These are phyloP conservation scores for Porphyrellus cyaneotinctus DNA, from an alignment of 768 basidiomycete genomes.

Conservation along the genomic window DNA sequence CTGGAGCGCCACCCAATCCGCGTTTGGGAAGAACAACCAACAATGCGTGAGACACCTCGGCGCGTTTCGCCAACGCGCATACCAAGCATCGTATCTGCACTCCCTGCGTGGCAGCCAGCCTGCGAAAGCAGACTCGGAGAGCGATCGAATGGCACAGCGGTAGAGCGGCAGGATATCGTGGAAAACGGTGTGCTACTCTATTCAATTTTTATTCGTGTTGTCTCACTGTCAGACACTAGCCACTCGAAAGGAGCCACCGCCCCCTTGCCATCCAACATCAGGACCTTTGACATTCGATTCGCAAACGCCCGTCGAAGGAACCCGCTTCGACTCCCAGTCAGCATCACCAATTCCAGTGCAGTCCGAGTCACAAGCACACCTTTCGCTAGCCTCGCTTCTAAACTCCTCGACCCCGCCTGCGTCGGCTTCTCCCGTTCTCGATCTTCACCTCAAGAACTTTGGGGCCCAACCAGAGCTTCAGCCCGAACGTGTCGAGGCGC, in stretches of 20 bases:
- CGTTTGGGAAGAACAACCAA: constrained; percentile 25
- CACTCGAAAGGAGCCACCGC: neutral
- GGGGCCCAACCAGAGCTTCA: neutral
- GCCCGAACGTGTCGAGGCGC: neutral
- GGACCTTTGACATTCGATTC: neutral
- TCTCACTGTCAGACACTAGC: constrained; percentile 5
- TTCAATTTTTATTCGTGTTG: neutral
- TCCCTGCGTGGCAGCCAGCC: neutral
- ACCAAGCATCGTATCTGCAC: neutral
- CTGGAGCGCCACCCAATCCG: constrained; percentile 23
- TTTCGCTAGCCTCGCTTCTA: neutral
- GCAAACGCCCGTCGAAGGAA: neutral
- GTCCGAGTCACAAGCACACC: constrained; percentile 1
- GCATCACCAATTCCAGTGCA: neutral
- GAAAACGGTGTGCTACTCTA: constrained; percentile 8
- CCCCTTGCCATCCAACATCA: neutral
- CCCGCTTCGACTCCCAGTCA: neutral
- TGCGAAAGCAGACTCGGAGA: neutral
- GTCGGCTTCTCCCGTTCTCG: constrained; percentile 7
- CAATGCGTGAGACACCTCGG: constrained; percentile 7
- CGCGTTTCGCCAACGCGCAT: constrained; percentile 12
- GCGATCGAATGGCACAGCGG: neutral
- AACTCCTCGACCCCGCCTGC: neutral
- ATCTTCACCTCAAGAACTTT: constrained; percentile 1
- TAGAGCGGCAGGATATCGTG: neutral